phyloP scores from a whole-genome alignment of 2,329 filamentous ascomycete genomes.

The Penicillium oxalicum region DNA sequence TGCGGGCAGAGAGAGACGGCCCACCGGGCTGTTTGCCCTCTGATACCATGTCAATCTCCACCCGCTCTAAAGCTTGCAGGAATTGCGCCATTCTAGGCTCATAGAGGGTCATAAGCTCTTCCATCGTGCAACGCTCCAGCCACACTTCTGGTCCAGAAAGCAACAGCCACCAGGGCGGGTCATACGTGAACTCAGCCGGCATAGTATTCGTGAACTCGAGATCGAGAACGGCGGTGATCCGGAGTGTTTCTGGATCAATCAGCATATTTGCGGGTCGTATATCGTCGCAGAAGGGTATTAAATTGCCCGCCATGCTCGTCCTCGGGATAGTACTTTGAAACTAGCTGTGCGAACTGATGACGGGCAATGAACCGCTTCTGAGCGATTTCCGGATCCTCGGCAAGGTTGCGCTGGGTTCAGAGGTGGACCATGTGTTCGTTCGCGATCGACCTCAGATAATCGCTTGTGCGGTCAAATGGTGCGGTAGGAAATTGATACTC shows the following conservation, averaged over 20 bases:
- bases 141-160: conserved; percentile 14
- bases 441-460: conserved; percentile 26
- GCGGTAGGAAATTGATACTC: conserved; percentile 23
- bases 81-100: conserved; percentile 20
- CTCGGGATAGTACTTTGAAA: conserved; percentile 22
- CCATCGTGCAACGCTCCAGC: conserved; percentile 16
- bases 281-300: conserved; percentile 33
- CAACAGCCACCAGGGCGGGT: conserved; percentile 19
- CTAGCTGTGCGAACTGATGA: conserved; percentile 28
- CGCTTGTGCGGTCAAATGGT: conserved; percentile 27
- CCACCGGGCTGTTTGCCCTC: conserved; percentile 8
- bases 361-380: conserved; percentile 31
- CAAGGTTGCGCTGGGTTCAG: conserved; percentile 27
- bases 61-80: conserved; percentile 19
- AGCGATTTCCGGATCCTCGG: conserved; percentile 22
- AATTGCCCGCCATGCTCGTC: conserved; percentile 26
- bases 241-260: conserved; percentile 14
- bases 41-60: conserved; percentile 14
- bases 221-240: conserved; percentile 30
- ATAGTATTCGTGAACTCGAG: conserved; percentile 19
- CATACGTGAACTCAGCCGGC: conserved; percentile 16
- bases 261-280: conserved; percentile 23
- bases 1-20: conserved; percentile 17
- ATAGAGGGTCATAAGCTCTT: conserved; percentile 21
- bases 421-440: conserved; percentile 10